phyloP scores from a whole-genome alignment of 164 flowering plant species.

The Vitis riparia region DNA sequence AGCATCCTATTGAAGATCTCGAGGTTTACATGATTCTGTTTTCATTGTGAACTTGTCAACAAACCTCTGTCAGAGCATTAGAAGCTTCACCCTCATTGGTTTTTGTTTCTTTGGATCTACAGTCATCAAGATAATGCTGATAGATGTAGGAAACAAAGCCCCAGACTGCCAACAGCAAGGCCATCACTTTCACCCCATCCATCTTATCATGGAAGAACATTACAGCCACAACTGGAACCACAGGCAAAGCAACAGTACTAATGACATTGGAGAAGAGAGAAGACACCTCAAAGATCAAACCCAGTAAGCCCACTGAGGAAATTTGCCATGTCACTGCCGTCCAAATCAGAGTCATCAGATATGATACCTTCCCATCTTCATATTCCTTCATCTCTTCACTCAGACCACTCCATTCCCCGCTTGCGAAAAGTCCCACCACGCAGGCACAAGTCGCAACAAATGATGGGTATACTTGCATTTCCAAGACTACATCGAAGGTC shows the following conservation, averaged over 20 bases:
- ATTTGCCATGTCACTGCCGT: slow-evolving; percentile 33
- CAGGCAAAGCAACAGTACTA: slow-evolving; percentile 32
- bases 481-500: slow-evolving; percentile 21
- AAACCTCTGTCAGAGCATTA: background rate
- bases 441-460: slow-evolving; percentile 23
- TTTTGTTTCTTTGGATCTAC: slow-evolving; percentile 3
- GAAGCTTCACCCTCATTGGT: background rate
- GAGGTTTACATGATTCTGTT: background rate
- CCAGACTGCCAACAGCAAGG: slow-evolving; percentile 35
- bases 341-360: slow-evolving; percentile 32
- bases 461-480: slow-evolving; percentile 29
- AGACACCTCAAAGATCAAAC: slow-evolving; percentile 34
- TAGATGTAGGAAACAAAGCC: slow-evolving; percentile 35
- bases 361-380: slow-evolving; percentile 18
- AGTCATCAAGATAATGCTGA: slow-evolving; percentile 33
- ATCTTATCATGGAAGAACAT: slow-evolving; percentile 33
- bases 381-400: slow-evolving; percentile 24
- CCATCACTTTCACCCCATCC: slow-evolving; percentile 33
- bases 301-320: slow-evolving; percentile 24
- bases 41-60: background rate
- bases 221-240: slow-evolving; percentile 30
- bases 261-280: slow-evolving; percentile 40
- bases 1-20: background rate
- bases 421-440: slow-evolving; percentile 31
- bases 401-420: slow-evolving; percentile 32